Percentiles rank a stretch among this genome's conserved stretches.
phyloP scores from a whole-genome alignment of 805 yeast genomes.

The Priceomyces medius region DNA sequence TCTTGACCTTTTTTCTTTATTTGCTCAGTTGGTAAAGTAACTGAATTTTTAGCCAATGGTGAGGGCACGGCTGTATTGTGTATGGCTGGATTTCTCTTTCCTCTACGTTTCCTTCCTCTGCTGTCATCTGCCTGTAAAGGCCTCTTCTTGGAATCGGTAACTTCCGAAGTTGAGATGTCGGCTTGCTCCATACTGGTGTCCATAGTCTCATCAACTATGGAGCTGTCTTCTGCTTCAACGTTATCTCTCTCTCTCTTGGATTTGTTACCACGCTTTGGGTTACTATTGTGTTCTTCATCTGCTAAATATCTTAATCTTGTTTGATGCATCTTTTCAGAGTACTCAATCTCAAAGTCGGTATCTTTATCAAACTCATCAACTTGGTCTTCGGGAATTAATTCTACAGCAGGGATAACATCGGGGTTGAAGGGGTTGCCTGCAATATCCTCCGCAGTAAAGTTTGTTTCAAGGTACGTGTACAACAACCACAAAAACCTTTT shows the following conservation, averaged over 20 bases:
- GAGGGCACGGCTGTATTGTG: conserved; percentile 13
- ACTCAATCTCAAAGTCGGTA: conserved; percentile 47
- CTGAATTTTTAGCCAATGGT: conserved; percentile 13
- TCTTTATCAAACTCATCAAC: conserved; percentile 41
- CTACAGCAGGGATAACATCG: conserved; percentile 35
- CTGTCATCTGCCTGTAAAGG: conserved; percentile 5
- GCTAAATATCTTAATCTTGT: conserved; percentile 40
- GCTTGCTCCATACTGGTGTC: conserved; percentile 4
- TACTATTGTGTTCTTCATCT: conserved; percentile 37
- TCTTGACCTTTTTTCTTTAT: conserved; percentile 1
- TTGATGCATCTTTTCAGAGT: conserved; percentile 48
- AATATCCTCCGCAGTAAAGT: conserved; percentile 51
- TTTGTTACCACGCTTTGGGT: conserved; percentile 33
- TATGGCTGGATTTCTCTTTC: conserved; percentile 11
- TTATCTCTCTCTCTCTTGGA: conserved; percentile 23
- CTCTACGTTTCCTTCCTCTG: conserved; percentile 9
- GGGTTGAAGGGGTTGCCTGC: conserved; percentile 59
- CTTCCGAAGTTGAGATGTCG: not conserved
- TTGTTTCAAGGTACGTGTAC: conserved; percentile 77
- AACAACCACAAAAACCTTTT: conserved; percentile 78
- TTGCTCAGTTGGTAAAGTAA: conserved; percentile 6
- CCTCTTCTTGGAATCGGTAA: conserved; percentile 4
- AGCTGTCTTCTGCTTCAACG: conserved; percentile 5
- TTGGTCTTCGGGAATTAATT: conserved; percentile 27
- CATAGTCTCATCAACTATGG: conserved; percentile 2